Evolutionary conservation across 1,139 yeast genomes (phyloP).

Genomic region (Sugiyamaella novakii): DNA sequence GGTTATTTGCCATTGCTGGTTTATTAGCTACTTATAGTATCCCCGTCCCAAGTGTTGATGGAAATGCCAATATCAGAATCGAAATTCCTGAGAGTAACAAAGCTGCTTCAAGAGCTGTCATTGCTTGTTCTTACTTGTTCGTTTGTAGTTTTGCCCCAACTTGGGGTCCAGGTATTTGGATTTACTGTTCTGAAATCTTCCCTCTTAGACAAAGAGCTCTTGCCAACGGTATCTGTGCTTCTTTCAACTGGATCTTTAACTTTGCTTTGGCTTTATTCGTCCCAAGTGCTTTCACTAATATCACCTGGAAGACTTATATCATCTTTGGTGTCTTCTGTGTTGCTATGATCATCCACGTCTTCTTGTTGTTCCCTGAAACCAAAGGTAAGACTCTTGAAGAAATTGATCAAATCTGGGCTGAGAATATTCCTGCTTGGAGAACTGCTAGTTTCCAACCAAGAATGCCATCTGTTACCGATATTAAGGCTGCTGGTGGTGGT

Average conservation of each 20-base stretch:
- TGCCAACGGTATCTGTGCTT: slow-evolving; percentile 57
- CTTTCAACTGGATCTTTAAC: slow-evolving; percentile 65
- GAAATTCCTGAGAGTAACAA: slow-evolving; percentile 47
- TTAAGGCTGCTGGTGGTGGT: slow-evolving; percentile 37
- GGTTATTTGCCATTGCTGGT: slow-evolving; percentile 50
- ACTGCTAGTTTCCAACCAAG: slow-evolving; percentile 41
- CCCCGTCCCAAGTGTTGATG: slow-evolving; percentile 43
- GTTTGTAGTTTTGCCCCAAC: slow-evolving; percentile 70
- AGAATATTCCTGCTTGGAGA: slow-evolving; percentile 63
- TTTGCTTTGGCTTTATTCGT: slow-evolving; percentile 56
- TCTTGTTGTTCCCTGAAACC: slow-evolving; percentile 65
- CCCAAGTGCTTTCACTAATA: slow-evolving; percentile 57
- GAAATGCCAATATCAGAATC: slow-evolving; percentile 52
- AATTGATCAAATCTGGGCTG: slow-evolving; percentile 62
- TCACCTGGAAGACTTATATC: slow-evolving; percentile 60
- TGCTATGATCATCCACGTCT: slow-evolving; percentile 58
- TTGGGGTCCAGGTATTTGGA: slow-evolving; percentile 66
- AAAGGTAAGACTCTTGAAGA: slow-evolving; percentile 65
- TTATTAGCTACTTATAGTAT: slow-evolving; percentile 47
- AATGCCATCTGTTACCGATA: slow-evolving; percentile 35
- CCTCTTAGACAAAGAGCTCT: slow-evolving; percentile 59
- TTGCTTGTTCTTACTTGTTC: slow-evolving; percentile 62
- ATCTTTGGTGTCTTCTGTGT: slow-evolving; percentile 64
- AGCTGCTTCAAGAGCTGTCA: slow-evolving; percentile 51
- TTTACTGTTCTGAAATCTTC: slow-evolving; percentile 59